These are phyloP conservation scores for Usnea hakonensis DNA, from an alignment of 495 filamentous ascomycete species.

Conservation along the genomic window DNA sequence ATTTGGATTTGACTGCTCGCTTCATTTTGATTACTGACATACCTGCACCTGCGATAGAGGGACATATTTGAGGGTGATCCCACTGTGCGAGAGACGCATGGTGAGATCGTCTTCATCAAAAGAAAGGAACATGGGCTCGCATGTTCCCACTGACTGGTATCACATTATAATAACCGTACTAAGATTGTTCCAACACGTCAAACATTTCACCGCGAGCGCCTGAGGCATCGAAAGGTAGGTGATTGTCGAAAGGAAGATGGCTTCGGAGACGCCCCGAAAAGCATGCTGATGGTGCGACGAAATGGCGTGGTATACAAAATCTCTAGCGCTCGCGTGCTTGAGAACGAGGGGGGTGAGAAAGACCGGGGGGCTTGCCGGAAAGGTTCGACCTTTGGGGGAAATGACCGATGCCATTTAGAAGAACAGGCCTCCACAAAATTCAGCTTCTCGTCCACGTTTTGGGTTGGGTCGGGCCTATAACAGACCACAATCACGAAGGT, in stretches of 20 bases:
- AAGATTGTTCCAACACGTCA: neutral
- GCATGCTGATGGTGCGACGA: conserved; percentile 3
- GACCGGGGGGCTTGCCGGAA: conserved; percentile 1
- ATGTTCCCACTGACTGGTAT: conserved; percentile 13
- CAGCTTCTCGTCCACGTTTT: conserved; percentile 22
- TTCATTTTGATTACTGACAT: neutral
- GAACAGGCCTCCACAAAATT: conserved; percentile 24
- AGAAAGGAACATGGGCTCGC: neutral
- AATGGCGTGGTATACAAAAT: conserved; percentile 14
- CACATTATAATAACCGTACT: conserved; percentile 15
- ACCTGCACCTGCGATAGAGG: neutral
- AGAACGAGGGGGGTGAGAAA: neutral
- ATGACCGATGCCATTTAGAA: conserved; percentile 12
- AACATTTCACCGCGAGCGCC: conserved; percentile 8
- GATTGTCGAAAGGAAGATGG: neutral
- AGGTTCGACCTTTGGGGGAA: conserved; percentile 1
- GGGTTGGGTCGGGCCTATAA: conserved; percentile 52
- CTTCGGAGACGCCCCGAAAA: conserved; percentile 10
- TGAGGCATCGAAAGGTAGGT: conserved; percentile 1
- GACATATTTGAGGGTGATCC: neutral
- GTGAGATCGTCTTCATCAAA: neutral
- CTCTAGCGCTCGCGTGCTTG: conserved; percentile 8
- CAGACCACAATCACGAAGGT: conserved; percentile 93
- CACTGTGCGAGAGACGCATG: neutral
- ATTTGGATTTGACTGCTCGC: neutral